Evolutionary conservation across 805 yeast genomes (phyloP).

Genomic region (Candida ovalis): DNA sequence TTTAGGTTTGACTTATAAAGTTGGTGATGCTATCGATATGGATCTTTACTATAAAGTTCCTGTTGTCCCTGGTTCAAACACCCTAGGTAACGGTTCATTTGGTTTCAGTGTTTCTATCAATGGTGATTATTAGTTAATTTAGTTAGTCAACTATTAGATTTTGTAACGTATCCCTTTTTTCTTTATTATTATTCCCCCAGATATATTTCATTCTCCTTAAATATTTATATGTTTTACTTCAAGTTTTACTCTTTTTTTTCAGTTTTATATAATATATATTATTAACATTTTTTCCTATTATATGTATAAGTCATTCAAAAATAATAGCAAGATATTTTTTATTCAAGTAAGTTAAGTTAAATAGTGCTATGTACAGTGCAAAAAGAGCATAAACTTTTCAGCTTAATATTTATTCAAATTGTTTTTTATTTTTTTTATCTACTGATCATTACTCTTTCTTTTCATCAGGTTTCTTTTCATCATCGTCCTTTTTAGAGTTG

Average conservation of each 20-base stretch:
- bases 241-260: too few relatives aligned
- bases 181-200: too few relatives aligned
- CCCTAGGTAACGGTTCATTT: slow-evolving; percentile 56
- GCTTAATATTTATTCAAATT: too few relatives aligned
- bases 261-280: too few relatives aligned
- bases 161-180: background rate
- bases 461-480: background rate
- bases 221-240: too few relatives aligned
- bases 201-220: background rate
- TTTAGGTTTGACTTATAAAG: slow-evolving; percentile 56
- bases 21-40: slow-evolving; percentile 58
- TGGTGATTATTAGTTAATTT: slow-evolving; percentile 19
- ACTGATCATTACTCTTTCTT: background rate
- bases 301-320: too few relatives aligned
- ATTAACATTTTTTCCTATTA: too few relatives aligned
- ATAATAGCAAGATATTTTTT: too few relatives aligned
- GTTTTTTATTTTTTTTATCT: background rate
- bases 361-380: background rate
- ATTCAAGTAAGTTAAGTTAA: too few relatives aligned
- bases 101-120: slow-evolving; percentile 26
- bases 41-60: slow-evolving; percentile 66
- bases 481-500: background rate
- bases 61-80: slow-evolving; percentile 46
- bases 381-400: too few relatives aligned
- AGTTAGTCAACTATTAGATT: too few relatives aligned